Conservation (phyloP, 2,329 filamentous ascomycete species). For the Trichophyton rubrum region DNA sequence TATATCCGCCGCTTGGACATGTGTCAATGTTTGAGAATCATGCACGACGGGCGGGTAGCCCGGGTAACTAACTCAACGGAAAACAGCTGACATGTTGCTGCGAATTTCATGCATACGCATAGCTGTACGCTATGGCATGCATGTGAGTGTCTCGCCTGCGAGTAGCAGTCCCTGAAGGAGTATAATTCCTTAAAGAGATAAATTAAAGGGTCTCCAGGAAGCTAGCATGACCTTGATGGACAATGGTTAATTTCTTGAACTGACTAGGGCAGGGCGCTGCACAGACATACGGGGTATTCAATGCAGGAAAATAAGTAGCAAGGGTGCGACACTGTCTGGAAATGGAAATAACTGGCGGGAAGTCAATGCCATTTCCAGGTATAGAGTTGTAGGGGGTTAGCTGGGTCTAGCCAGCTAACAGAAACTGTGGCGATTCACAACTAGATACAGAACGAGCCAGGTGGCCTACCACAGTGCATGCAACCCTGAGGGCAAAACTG, state of each 20-base stretch:
- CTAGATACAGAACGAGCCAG: background rate
- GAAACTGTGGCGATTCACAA: background rate
- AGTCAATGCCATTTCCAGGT: background rate
- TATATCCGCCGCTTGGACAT: too few species aligned
- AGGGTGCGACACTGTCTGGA: background rate
- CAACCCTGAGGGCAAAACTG: background rate
- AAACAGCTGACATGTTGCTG: background rate
- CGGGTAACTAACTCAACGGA: background rate
- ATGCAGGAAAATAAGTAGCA: background rate
- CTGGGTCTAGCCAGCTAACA: background rate
- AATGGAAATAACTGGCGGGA: background rate
- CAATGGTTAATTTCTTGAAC: background rate
- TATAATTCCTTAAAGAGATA: background rate
- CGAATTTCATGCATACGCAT: background rate
- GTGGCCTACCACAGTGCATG: background rate
- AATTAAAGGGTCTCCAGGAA: background rate
- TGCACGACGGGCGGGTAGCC: background rate
- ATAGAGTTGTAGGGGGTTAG: background rate
- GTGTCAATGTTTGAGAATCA: background rate
- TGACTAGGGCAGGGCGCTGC: background rate
- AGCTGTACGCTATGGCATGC: background rate
- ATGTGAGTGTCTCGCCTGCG: background rate
- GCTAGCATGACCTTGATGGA: background rate
- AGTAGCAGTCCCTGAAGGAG: background rate
- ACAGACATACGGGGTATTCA: background rate